Evolutionary conservation across 257 asterid species (phyloP).

Genomic region (Craterostigma plantagineum): DNA sequence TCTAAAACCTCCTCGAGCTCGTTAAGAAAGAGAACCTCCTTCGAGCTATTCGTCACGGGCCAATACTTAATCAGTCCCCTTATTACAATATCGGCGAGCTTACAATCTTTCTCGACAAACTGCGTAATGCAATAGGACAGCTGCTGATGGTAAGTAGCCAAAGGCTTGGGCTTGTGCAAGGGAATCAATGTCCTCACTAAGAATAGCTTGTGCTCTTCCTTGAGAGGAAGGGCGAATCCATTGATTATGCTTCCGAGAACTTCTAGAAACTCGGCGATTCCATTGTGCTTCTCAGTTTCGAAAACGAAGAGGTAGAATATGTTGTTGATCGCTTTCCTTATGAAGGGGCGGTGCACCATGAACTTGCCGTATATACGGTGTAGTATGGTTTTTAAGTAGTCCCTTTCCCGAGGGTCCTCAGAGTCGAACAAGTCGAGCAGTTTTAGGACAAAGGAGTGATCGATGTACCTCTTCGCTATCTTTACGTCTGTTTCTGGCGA

Average conservation of each 20-base stretch:
- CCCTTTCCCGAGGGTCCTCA: conserved; percentile 17
- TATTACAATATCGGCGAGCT: conserved; percentile 12
- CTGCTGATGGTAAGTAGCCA: conserved; percentile 16
- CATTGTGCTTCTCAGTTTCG: conserved; percentile 16
- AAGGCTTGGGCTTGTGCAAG: conserved; percentile 14
- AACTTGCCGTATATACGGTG: conserved; percentile 14
- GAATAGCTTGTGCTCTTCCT: conserved; percentile 14
- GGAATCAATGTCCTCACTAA: conserved; percentile 13
- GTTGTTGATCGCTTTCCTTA: conserved; percentile 11
- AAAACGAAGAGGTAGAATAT: conserved; percentile 11
- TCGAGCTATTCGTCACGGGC: conserved; percentile 19
- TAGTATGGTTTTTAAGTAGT: conserved; percentile 10
- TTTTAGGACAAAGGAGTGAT: conserved; percentile 11
- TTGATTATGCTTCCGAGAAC: conserved; percentile 13
- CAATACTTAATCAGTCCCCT: conserved; percentile 16
- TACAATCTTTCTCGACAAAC: conserved; percentile 16
- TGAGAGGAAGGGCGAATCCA: conserved; percentile 14
- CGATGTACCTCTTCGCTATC: conserved; percentile 9
- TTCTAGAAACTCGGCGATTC: conserved; percentile 15
- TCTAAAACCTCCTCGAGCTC: conserved; percentile 17
- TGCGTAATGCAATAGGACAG: conserved; percentile 11
- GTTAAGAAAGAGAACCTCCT: conserved; percentile 14
- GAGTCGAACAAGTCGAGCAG: conserved; percentile 14
- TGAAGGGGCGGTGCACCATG: conserved; percentile 14
- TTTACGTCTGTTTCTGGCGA: conserved; percentile 14